These are phyloP conservation scores for Castanea mollissima DNA, from an alignment of 306 rosid species.

Conservation along the genomic window DNA sequence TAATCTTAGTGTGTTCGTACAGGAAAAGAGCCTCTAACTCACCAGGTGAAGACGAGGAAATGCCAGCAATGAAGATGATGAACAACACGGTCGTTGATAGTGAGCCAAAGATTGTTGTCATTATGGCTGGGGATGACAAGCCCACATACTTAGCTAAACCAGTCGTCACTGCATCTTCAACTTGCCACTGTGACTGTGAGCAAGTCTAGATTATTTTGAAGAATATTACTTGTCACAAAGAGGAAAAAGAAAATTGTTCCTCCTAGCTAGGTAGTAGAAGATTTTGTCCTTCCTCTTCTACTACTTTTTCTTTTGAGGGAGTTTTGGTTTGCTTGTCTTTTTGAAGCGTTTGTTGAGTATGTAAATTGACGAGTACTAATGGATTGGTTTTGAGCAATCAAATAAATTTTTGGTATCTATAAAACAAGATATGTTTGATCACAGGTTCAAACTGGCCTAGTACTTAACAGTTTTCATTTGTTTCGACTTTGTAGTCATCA, in stretches of 20 bases:
- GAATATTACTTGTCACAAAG: not conserved
- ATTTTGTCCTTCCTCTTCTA: not conserved
- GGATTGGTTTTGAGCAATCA: constrained; percentile 4
- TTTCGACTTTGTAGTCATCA: no score
- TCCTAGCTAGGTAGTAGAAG: not conserved
- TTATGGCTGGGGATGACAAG: constrained; percentile 53
- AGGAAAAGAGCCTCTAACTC: constrained; percentile 32
- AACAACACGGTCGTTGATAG: not conserved
- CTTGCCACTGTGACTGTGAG: not conserved
- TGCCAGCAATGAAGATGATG: not conserved
- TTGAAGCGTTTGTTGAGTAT: not conserved
- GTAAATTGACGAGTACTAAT: not conserved
- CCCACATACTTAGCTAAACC: constrained; percentile 48
- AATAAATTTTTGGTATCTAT: not conserved
- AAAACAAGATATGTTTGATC: no score
- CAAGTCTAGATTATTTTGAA: not conserved
- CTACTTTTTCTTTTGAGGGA: not conserved
- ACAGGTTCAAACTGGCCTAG: no score
- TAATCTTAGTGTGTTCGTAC: constrained; percentile 67
- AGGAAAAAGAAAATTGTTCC: not conserved
- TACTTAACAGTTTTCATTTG: no score
- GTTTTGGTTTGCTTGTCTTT: not conserved
- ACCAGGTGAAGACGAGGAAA: constrained; percentile 8
- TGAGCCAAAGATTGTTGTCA: constrained; percentile 39
- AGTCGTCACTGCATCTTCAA: not conserved